Percentiles rank a stretch among this genome's conserved stretches.
Conservation (phyloP, 805 yeast species). For the Komagataella pastoris region DNA sequence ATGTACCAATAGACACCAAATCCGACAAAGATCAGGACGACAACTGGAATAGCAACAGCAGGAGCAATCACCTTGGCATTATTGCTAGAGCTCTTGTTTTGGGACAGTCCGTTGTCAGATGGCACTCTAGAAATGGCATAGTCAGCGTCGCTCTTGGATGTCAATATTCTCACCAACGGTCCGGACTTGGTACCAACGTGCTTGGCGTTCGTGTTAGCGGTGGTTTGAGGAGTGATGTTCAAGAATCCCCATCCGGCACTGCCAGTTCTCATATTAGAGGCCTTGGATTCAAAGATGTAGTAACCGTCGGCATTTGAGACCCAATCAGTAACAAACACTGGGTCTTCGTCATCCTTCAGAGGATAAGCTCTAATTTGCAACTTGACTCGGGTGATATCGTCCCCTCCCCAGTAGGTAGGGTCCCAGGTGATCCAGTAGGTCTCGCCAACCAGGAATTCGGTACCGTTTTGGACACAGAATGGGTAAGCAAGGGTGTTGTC, state of each 20-base stretch:
- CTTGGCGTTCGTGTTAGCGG: conserved; percentile 19
- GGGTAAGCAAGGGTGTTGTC: conserved; percentile 19
- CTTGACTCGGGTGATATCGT: conserved; percentile 19
- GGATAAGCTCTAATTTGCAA: conserved; percentile 22
- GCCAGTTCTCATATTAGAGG: conserved; percentile 12
- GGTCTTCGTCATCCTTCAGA: conserved; percentile 16
- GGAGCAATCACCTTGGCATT: conserved; percentile 23
- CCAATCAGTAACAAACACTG: conserved; percentile 19
- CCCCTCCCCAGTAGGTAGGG: conserved; percentile 25
- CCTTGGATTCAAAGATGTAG: conserved; percentile 20
- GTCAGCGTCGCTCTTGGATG: conserved; percentile 15
- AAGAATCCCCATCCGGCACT: conserved; percentile 23
- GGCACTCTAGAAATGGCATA: conserved; percentile 22
- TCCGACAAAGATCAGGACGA: conserved; percentile 16
- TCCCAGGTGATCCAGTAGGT: conserved; percentile 38
- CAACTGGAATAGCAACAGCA: conserved; percentile 29
- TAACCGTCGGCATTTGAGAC: conserved; percentile 24
- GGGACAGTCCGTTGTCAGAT: conserved; percentile 22
- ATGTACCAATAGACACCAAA: conserved; percentile 18
- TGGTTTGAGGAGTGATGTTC: conserved; percentile 23
- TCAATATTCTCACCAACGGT: conserved; percentile 24
- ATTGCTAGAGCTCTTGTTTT: conserved; percentile 4
- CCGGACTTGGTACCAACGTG: conserved; percentile 25
- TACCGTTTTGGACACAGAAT: conserved; percentile 28
- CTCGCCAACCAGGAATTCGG: conserved; percentile 31